phyloP scores from a whole-genome alignment of 768 basidiomycete genomes.

The Lactifluus volemus region DNA sequence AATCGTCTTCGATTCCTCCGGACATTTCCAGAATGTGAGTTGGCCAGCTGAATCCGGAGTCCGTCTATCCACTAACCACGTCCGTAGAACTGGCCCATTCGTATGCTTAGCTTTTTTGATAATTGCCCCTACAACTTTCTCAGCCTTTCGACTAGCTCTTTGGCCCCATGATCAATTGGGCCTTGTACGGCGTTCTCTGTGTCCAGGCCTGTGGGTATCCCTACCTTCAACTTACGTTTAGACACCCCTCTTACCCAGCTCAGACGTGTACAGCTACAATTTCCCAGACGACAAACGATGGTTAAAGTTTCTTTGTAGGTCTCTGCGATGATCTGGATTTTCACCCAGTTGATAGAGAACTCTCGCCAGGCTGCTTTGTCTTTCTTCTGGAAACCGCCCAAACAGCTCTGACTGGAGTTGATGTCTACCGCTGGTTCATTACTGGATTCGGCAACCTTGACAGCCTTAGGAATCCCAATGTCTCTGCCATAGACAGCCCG shows the following conservation, averaged over 20 bases:
- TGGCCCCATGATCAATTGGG: background rate
- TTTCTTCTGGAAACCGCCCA: background rate
- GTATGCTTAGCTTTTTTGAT: background rate
- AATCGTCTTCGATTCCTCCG: background rate
- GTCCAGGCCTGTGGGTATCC: background rate
- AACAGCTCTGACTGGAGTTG: background rate
- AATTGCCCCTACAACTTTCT: background rate
- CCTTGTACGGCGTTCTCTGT: background rate
- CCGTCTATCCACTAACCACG: background rate
- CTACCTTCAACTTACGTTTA: background rate
- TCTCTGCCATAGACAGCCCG: background rate
- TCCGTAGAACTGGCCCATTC: background rate
- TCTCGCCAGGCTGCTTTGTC: background rate
- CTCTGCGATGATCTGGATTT: background rate
- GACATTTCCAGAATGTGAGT: background rate
- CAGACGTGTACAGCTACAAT: constrained; percentile 9
- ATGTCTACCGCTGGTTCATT: constrained; percentile 3
- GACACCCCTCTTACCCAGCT: background rate
- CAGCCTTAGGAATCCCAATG: background rate
- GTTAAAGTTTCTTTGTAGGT: constrained; percentile 1
- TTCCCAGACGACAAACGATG: constrained; percentile 1
- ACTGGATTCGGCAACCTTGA: background rate
- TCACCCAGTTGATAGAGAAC: background rate
- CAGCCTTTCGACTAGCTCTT: background rate
- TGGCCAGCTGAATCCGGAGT: background rate